Base-by-base conservation (phyloP, 2,329 filamentous ascomycete species). In the Ilyonectria robusta region DNA sequence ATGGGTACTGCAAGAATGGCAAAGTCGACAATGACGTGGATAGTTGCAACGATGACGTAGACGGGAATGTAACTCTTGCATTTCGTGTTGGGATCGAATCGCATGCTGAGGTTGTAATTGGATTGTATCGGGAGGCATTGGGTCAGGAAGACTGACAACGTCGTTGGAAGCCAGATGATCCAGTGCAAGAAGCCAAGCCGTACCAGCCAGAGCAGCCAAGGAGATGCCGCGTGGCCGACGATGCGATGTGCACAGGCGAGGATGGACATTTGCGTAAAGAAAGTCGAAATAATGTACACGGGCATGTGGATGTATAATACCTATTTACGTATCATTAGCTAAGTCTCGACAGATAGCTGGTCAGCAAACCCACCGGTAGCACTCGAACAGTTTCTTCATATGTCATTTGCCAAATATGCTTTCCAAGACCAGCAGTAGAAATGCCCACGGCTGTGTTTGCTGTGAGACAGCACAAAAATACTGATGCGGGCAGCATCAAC, bases 11-110 rank as follows among this genome's bases (percentile, higher is more conserved):
- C 40, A 9, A 58, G 42, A 46, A 58, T 58, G 13, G 42, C 55
- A 31, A 58, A 58, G 42, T 58, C 55, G 42, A 47, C 42, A 2
- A 48, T 17, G 4, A 47, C 21, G 29, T 58, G 55, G 37, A 35
- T 26, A n/a, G 26, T 33, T n/a, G 55, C 55, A 17, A 58, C 42
- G n/a, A 47, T 35, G 6, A 47, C 23, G 5, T 58, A 58, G 0
- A 58, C 55, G n/a, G 40, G 55, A 17, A 46, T 23, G n/a, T 58
- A 58, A 5, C 44, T 29, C 31, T 58, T 58, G 55, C 55, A 58
- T 17, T 58, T 15, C 1, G 55, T 58, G 3, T 33, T 8, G 15
- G 55, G n/a, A 6, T 46, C 40, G 40, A 58, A 58, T 13, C 55
- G 29, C 9, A 58, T 19, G 9, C 31, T 35, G 26, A 58, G 40